Evolutionary conservation across 345 rosid species (phyloP), one percentile per base, ranked within the genome.

Genomic region (Corchorus olitorius): DNA sequence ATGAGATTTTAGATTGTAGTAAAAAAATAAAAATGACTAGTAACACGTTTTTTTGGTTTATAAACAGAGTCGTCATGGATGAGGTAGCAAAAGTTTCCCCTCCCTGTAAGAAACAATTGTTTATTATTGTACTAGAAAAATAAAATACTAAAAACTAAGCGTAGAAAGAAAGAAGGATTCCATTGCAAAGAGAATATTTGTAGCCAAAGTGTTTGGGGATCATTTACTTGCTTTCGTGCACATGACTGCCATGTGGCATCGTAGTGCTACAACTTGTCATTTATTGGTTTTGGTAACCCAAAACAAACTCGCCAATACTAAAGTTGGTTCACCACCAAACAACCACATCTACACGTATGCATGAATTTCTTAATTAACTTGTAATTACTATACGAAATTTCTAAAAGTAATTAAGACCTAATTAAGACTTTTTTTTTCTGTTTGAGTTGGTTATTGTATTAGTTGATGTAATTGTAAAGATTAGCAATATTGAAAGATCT

Each of bases 221-320:
- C 68, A 59, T 0, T 27, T 27, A 27, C 0, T 22, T 76, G 41
- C 41, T 63, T 66, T 76, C 70, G 60, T 75, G 76, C 66, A 80
- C 77, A 58, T 80, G 84, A 69, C 2, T 63, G 83, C 76, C 80
- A 70, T 45, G 80, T 64, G 73, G 69, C 46, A 34, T 48, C 20
- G 27, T 55, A 41, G 35, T 52, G 20, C 34, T 50, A 55, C 70
- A 34, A 66, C 80, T 77, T 41, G 46, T 48, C 34, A 19, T 48
- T 74, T 52, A n/a, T 34, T 33, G 72, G 64, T 45, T 74, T 68
- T 48, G 70, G 27, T 20, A 34, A 34, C 45, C 73, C 71, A 75
- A 64, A 55, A 64, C 48, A 55, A 55, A 49, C 10, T 17, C 17
- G n/a, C 63, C 69, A 72, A 49, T 6, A 5, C 9, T 45, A 45